Percentiles rank a stretch among this genome's conserved stretches.
phyloP scores from a whole-genome alignment of 2,329 filamentous ascomycete species.

The Venturia oleaginea region DNA sequence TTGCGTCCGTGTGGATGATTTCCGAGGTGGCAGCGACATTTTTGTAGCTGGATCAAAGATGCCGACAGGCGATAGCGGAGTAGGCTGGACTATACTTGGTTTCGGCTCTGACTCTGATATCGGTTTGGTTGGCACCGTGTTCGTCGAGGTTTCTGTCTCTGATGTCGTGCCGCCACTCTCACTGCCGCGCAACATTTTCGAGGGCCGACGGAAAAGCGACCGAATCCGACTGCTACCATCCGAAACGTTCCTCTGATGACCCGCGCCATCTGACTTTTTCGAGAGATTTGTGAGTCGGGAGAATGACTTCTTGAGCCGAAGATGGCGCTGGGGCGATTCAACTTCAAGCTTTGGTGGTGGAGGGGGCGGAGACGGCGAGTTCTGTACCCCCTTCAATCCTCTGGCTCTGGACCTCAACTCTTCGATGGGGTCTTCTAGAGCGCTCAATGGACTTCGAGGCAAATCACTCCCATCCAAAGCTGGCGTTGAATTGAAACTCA shows the following conservation, averaged over 20 bases:
- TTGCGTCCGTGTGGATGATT: not conserved
- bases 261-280: not conserved
- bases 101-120: not conserved
- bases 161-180: not conserved
- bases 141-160: not conserved
- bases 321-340: not conserved
- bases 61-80: not conserved
- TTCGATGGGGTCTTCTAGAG: not conserved
- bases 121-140: not conserved
- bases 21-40: not conserved
- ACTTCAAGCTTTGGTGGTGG: not conserved
- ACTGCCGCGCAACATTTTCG: not conserved
- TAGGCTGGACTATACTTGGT: not conserved
- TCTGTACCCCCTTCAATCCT: not conserved
- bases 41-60: conserved; percentile 3
- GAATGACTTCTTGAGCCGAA: not conserved
- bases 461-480: not conserved
- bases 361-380: not conserved
- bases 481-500: not conserved
- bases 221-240: not conserved
- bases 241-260: not conserved
- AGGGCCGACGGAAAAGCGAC: not conserved
- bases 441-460: not conserved
- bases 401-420: not conserved
- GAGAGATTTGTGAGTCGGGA: not conserved